phyloP scores from a whole-genome alignment of 371 early-diverging fungal species.

The Saksenaea oblongispora region DNA sequence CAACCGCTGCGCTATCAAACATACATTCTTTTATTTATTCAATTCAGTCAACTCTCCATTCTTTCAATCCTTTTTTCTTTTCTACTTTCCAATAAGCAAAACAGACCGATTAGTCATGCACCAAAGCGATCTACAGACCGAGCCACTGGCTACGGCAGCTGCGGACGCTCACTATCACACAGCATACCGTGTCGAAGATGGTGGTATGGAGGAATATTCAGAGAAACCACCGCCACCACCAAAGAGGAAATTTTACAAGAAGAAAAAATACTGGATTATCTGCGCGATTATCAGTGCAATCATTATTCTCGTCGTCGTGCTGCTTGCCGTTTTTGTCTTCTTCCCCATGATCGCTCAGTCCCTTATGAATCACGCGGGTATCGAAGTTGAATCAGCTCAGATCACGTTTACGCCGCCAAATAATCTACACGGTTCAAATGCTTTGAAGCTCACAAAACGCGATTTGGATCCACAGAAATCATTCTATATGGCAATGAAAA shows the following conservation, averaged over 20 bases:
- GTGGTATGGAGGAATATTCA: conserved; percentile 43
- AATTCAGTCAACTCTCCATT: neutral
- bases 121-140: neutral
- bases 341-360: conserved; percentile 63
- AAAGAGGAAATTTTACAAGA: conserved; percentile 51
- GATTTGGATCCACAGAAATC: conserved; percentile 15
- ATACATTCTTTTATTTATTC: conserved; percentile 7
- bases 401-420: conserved; percentile 49
- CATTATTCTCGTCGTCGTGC: conserved; percentile 49
- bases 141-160: neutral
- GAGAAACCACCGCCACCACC: conserved; percentile 45
- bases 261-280: conserved; percentile 60
- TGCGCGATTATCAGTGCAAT: conserved; percentile 53
- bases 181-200: conserved; percentile 13
- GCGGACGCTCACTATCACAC: conserved; percentile 6
- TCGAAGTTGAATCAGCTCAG: conserved; percentile 48
- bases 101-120: neutral
- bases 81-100: neutral
- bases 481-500: conserved; percentile 54
- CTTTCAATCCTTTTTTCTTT: neutral
- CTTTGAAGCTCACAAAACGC: conserved; percentile 20
- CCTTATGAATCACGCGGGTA: conserved; percentile 53
- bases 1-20: neutral
- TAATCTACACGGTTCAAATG: conserved; percentile 7
- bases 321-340: conserved; percentile 54